phyloP scores from a whole-genome alignment of 2,329 filamentous ascomycete species.

The Xylariaceae sp. region DNA sequence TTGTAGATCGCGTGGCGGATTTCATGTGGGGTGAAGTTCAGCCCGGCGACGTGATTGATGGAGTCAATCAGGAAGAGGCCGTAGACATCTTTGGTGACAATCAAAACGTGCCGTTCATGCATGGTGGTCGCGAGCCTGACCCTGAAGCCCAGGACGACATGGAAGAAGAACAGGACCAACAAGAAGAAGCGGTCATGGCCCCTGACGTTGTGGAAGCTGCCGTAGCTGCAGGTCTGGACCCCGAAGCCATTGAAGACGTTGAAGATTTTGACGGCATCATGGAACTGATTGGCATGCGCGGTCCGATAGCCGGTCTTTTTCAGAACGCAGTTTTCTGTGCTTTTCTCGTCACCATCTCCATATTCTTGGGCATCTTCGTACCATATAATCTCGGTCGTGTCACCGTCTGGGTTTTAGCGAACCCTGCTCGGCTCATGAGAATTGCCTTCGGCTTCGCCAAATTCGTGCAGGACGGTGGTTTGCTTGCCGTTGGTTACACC shows the following conservation, averaged over 20 bases:
- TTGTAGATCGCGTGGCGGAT: conserved; percentile 46
- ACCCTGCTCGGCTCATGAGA: conserved; percentile 72
- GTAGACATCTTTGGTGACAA: conserved; percentile 56
- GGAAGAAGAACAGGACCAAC: not conserved
- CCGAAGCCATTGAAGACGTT: conserved; percentile 74
- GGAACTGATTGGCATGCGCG: conserved; percentile 94
- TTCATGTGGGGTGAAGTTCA: conserved; percentile 61
- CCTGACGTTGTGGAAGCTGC: conserved; percentile 61
- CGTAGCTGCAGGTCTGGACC: conserved; percentile 66
- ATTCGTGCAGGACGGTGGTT: conserved; percentile 68
- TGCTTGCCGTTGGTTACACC: conserved; percentile 59
- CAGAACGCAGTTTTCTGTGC: conserved; percentile 95
- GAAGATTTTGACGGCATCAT: conserved; percentile 96
- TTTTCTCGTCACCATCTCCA: conserved; percentile 80
- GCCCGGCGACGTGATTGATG: conserved; percentile 27
- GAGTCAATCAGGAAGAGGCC: conserved; percentile 48
- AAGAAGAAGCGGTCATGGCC: conserved; percentile 40
- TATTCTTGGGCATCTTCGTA: conserved; percentile 80
- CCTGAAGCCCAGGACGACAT: conserved; percentile 24
- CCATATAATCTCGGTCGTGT: conserved; percentile 91
- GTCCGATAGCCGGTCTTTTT: conserved; percentile 80
- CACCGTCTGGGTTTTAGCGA: conserved; percentile 72
- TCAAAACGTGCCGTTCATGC: conserved; percentile 36
- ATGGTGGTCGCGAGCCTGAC: conserved; percentile 30
- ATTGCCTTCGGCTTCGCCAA: conserved; percentile 72